Conservation (phyloP, 805 yeast genomes). For the Kluyveromyces siamensis region DNA sequence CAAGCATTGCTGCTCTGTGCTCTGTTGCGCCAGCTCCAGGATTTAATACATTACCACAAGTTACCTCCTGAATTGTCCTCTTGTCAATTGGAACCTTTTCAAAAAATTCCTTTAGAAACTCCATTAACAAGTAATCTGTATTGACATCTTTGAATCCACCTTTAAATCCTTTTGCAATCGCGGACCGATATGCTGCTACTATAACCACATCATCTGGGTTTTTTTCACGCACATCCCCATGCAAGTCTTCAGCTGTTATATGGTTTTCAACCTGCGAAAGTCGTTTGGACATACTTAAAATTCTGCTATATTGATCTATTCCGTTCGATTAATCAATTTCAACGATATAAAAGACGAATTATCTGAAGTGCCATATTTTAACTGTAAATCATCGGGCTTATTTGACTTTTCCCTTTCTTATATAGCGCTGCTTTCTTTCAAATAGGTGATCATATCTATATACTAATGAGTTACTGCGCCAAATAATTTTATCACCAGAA, state of each 20-base stretch:
- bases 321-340: too few species aligned
- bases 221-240: constrained; percentile 29
- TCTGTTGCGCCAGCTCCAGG: constrained; percentile 92
- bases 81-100: constrained; percentile 43
- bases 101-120: constrained; percentile 55
- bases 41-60: constrained; percentile 86
- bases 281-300: constrained; percentile 20
- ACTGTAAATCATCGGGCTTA: too few species aligned
- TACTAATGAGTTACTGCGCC: too few species aligned
- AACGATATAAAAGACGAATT: too few species aligned
- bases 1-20: constrained; percentile 84
- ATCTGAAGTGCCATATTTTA: too few species aligned
- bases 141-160: constrained; percentile 79
- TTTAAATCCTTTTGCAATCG: constrained; percentile 78
- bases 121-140: constrained; percentile 67
- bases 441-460: too few species aligned
- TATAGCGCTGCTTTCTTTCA: too few species aligned
- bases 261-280: constrained; percentile 23
- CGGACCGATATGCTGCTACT: constrained; percentile 84
- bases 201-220: constrained; percentile 85
- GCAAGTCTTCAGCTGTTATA: constrained; percentile 8
- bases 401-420: too few species aligned
- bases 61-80: constrained; percentile 68
- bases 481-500: too few species aligned
- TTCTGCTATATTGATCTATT: neutral